Percentiles rank a stretch among this genome's conserved stretches.
phyloP scores from a whole-genome alignment of 164 flowering plant species.

The Cinnamomum chago region DNA sequence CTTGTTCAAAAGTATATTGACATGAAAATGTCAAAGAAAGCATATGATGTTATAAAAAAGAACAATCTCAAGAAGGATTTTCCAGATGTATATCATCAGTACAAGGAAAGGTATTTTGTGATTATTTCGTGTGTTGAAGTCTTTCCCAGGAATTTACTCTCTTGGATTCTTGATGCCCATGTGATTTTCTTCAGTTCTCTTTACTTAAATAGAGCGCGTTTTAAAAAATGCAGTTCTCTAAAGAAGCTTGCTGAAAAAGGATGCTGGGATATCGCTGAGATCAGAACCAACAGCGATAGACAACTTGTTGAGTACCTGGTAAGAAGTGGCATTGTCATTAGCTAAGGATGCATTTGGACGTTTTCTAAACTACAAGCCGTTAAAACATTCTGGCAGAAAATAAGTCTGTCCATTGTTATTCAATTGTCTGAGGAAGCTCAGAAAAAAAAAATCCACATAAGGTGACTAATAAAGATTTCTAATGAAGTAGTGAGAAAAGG shows the following conservation, averaged over 20 bases:
- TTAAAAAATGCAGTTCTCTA: slow-evolving; percentile 48
- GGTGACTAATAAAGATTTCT: no score
- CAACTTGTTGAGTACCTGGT: slow-evolving; percentile 81
- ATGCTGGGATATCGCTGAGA: slow-evolving; percentile 91
- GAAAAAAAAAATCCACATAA: neutral
- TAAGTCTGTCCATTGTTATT: no score
- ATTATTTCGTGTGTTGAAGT: neutral
- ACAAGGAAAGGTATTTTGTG: slow-evolving; percentile 61
- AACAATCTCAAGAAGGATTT: slow-evolving; percentile 69
- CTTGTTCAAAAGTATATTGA: slow-evolving; percentile 63
- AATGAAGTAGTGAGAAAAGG: no score
- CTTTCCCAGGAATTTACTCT: slow-evolving; percentile 1
- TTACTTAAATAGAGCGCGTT: neutral
- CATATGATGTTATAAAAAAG: slow-evolving; percentile 65
- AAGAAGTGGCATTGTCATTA: slow-evolving; percentile 2
- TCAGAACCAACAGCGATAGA: slow-evolving; percentile 44
- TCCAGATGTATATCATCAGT: slow-evolving; percentile 59
- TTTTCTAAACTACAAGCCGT: no score
- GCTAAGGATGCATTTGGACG: neutral
- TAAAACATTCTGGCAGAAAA: no score
- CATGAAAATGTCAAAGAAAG: slow-evolving; percentile 51
- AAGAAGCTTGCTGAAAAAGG: slow-evolving; percentile 90
- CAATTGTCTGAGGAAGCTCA: neutral
- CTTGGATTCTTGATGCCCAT: neutral
- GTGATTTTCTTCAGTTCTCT: slow-evolving; percentile 1